Base-by-base conservation (phyloP, 73 alveolate genomes). In the Tetrahymena malaccensis region DNA sequence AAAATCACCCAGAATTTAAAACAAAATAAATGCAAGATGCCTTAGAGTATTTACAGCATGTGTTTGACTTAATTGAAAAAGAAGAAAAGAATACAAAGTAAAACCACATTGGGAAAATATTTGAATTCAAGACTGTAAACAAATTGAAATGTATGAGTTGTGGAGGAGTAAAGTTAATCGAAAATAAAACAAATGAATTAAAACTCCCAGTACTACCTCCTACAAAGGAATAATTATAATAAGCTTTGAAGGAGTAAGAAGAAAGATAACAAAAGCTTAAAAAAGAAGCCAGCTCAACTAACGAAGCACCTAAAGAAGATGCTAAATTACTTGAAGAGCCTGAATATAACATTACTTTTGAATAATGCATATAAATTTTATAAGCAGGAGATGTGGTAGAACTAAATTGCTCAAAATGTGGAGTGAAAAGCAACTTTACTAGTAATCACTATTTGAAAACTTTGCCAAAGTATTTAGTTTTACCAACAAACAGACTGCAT, bases 11-110 rank as follows among this genome's bases (percentile, higher is more conserved):
- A 31, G 99, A 99, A 96, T 99, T 99, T 96, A 94, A 98, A 35
- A 96, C 99, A 35, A 98, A 98, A 70, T 97, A 98, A 96, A 98
- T 98, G 96, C 99, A 99, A 85, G 99, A 99, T 97, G 99, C 99
- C n/a, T 97, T 96, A 43, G 99, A 99, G 96, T 99, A 99, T 96
- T 97, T 97, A 94, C 43, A 85, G 38, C 95, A 98, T 97, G 94
- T 99, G 93, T 94, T 96, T 15, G 98, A 96, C 85, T 96, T 96
- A 95, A 94, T 99, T 85, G 96, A 98, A 93, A 98, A 97, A 58
- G 96, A 96, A 58, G 99, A 99, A 96, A 97, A 98, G 93, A 94
- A 85, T 17, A 85, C 43, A 55, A 85, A 96, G 94, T 33, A 93
- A 31, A 21, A 31, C 56, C 95, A 93, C 15, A 55, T 95, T 43